A percentile compares a stretch with the other conserved stretches of the same genome.
Evolutionary conservation across 73 alveolate species (phyloP).

Genomic region (Paramecium bursaria): DNA sequence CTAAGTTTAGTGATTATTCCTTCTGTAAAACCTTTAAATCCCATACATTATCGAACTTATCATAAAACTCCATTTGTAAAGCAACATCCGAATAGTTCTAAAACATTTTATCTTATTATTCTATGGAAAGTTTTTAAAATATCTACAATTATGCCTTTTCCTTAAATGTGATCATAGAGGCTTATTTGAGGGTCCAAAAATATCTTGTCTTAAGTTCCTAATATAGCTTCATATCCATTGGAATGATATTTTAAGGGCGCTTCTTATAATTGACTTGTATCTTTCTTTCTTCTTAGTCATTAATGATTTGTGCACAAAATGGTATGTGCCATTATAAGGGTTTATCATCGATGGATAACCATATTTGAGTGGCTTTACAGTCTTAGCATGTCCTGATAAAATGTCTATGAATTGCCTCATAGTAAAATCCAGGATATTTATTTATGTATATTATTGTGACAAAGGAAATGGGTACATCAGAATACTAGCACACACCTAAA

Average conservation of each 20-base stretch:
- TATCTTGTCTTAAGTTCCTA: constrained; percentile 30
- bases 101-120: constrained; percentile 54
- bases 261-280: constrained; percentile 15
- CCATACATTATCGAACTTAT: constrained; percentile 41
- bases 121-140: constrained; percentile 21
- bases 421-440: constrained; percentile 58
- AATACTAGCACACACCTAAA: no score
- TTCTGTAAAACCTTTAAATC: constrained; percentile 1
- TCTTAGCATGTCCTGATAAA: constrained; percentile 10
- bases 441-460: constrained; percentile 14
- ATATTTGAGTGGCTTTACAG: neutral
- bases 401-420: constrained; percentile 16
- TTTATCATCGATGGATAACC: constrained; percentile 27
- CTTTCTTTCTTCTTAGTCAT: constrained; percentile 25
- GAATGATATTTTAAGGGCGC: constrained; percentile 45
- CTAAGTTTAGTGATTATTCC: constrained; percentile 5
- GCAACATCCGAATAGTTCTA: constrained; percentile 21
- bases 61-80: constrained; percentile 13
- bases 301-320: constrained; percentile 17
- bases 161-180: constrained; percentile 34
- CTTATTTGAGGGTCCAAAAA: constrained; percentile 49
- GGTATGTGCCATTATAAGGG: constrained; percentile 45
- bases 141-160: constrained; percentile 25
- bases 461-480: no score
- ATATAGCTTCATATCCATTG: neutral